These are phyloP conservation scores for Lentinula aciculospora DNA, from an alignment of 768 basidiomycete genomes.

Conservation along the genomic window DNA sequence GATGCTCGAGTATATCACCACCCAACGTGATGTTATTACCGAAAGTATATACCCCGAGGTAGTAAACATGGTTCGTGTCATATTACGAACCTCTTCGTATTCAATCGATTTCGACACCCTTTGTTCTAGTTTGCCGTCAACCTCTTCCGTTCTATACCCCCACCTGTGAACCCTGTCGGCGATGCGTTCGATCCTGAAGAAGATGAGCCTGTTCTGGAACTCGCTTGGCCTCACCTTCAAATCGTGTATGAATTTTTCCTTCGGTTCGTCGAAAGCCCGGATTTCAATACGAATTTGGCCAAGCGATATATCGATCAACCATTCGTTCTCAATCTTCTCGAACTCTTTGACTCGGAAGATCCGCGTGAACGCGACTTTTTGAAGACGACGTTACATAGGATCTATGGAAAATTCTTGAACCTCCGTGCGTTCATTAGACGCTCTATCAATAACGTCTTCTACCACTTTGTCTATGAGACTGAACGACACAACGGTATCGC, in stretches of 20 bases:
- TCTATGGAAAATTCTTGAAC: slow-evolving; percentile 99
- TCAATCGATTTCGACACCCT: slow-evolving; percentile 1
- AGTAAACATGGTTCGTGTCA: slow-evolving; percentile 81
- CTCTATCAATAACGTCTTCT: slow-evolving; percentile 99
- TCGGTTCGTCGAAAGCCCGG: slow-evolving; percentile 94
- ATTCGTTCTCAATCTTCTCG: slow-evolving; percentile 94
- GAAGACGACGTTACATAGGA: slow-evolving; percentile 97
- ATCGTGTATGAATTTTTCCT: slow-evolving; percentile 99
- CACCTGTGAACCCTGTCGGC: slow-evolving; percentile 96
- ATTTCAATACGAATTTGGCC: slow-evolving; percentile 97
- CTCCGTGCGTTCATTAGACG: slow-evolving; percentile 97
- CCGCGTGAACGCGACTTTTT: slow-evolving; percentile 98
- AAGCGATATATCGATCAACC: slow-evolving; percentile 96
- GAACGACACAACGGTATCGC: slow-evolving; percentile 99
- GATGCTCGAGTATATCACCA: slow-evolving; percentile 98
- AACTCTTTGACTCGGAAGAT: slow-evolving; percentile 98
- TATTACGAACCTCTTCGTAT: slow-evolving; percentile 3
- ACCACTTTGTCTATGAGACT: slow-evolving; percentile 97
- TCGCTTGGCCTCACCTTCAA: slow-evolving; percentile 99
- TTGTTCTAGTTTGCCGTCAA: slow-evolving; percentile 84
- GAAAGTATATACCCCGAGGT: slow-evolving; percentile 99
- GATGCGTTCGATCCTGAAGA: slow-evolving; percentile 99
- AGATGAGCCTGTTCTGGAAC: slow-evolving; percentile 97
- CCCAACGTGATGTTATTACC: slow-evolving; percentile 92
- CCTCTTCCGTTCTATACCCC: slow-evolving; percentile 99